Evolutionary conservation across 2,329 filamentous ascomycete genomes (phyloP), one percentile per base, ranked within the genome.

Genomic region (Tolypocladium amazonense): DNA sequence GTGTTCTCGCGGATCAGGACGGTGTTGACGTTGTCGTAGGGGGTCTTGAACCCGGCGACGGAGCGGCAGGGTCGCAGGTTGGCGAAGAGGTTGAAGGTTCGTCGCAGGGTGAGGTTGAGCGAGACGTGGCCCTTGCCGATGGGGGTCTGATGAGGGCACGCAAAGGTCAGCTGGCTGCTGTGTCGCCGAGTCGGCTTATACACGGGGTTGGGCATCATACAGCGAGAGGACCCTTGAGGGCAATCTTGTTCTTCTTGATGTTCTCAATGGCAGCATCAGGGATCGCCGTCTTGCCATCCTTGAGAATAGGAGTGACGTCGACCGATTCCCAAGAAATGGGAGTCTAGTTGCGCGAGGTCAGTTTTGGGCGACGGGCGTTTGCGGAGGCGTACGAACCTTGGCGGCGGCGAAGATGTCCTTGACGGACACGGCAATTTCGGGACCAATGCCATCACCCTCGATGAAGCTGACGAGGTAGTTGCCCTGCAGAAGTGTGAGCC

Each of bases 51-150:
- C 71, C 94, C 94, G 66, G 89, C 90, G 68, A 99, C 92, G 65
- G 92, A 97, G 74, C 92, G 90, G 87, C 95, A 99, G 64, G 95
- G 94, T 72, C 95, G 92, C 71, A 99, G 84, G 82, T 99, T 99
- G 81, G 94, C 95, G 78, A 99, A 99, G 71, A 99, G 92, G 84
- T 99, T 99, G 83, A 99, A 99, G 65, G 95, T 99, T 73, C 94
- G 89, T 75, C 94, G 93, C 71, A 99, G 92, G 62, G 94, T 99
- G 66, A 99, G 83, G 85, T 99, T 99, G 69, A 99, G 90, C 61
- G 94, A 97, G 75, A 99, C 93, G 80, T 99, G 94, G 72, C 94
- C 94, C 84, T 97, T 99, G 77, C 95, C 94, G 71, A 99, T 86
- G 65, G 94, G 94, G 4, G 94, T 99, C 85, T 92, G 64, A 43